Evolutionary conservation across 495 filamentous ascomycete species (phyloP), one percentile per base, ranked within the genome.

Genomic region (Astrothelium subdiscretum): DNA sequence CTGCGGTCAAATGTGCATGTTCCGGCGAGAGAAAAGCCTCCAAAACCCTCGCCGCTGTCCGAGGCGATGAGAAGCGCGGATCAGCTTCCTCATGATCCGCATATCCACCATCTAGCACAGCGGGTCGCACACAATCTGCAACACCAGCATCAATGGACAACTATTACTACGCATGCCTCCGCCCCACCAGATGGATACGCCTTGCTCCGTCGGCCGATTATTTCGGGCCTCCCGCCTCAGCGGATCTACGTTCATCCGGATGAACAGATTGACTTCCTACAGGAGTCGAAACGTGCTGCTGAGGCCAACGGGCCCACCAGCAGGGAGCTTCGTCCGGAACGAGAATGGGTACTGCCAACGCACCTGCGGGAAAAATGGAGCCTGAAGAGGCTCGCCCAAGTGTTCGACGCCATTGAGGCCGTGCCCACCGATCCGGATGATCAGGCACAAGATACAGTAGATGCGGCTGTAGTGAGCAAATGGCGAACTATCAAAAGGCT

Each of bases 211-310:
- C 77, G 85, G 38, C 86, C 84, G 1, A 72, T 98, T 64, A 79
- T 98, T 57, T 89, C 90, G 4, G 94, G 94, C 4, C 78, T 96
- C n/a, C 92, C 94, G 8, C 91, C 94, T 5, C 82, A 87, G 58
- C 83, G 85, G 5, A 80, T 95, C 26, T 97, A 98, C 75, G 81
- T 89, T 59, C 92, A 98, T 72, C 94, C 94, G 5, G 94, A 97
- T 72, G 89, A 95, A 74, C 91, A 95, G 74, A 81, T 91, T 44
- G 86, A 84, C 65, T 81, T 90, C 71, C 75, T 95, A 60, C 85
- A 88, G 72, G 60, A 63, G 38, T 66, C 63, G 1, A 57, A 32
- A 42, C 26, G 29, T 18, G 61, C 65, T 32, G 48, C 48, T 54
- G 20, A 54, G n/a, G 4, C 10, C 22, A 26, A n/a, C 24, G 48